Percentiles rank a stretch among this genome's conserved stretches.
Conservation (phyloP, 1,284 basidiomycete species). For the Cryptococcus jaspeensis region DNA sequence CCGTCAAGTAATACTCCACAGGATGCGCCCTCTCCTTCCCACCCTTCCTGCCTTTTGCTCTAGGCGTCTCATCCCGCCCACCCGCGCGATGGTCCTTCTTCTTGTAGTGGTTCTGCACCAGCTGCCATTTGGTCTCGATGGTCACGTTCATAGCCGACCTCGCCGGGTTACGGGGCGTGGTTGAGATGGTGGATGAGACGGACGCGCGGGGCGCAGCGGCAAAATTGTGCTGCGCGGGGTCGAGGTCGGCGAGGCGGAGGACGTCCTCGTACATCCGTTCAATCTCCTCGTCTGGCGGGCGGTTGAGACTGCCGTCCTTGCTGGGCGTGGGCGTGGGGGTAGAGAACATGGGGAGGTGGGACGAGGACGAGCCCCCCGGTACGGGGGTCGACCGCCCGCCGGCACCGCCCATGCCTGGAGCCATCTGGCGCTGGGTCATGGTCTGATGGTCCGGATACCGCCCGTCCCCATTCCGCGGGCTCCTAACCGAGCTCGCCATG, state of each 20-base stretch:
- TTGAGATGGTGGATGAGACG: conserved; percentile 26
- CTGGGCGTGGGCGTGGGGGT: conserved; percentile 11
- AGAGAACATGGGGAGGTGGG: background rate
- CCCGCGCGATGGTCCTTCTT: conserved; percentile 56
- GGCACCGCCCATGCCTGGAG: no score
- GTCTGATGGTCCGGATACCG: conserved; percentile 28
- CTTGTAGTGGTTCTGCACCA: conserved; percentile 60
- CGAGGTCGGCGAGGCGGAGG: conserved; percentile 65
- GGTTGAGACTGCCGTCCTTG: conserved; percentile 55
- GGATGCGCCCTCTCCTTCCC: conserved; percentile 50
- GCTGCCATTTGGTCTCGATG: conserved; percentile 87
- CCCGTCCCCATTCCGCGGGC: conserved; percentile 25
- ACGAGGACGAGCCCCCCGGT: no score
- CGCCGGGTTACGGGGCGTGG: conserved; percentile 27
- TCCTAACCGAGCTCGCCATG: conserved; percentile 11
- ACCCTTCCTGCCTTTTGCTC: conserved; percentile 55
- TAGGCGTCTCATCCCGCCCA: conserved; percentile 69
- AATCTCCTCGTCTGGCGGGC: conserved; percentile 72
- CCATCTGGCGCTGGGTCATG: no score
- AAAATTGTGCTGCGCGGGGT: conserved; percentile 15
- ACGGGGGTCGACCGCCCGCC: no score
- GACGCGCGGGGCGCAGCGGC: background rate
- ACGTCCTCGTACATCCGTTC: conserved; percentile 74
- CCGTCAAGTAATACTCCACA: conserved; percentile 62
- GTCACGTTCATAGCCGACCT: conserved; percentile 54